Evolutionary conservation across 2,329 filamentous ascomycete species (phyloP).

Genomic region (Mariannaea elegans): DNA sequence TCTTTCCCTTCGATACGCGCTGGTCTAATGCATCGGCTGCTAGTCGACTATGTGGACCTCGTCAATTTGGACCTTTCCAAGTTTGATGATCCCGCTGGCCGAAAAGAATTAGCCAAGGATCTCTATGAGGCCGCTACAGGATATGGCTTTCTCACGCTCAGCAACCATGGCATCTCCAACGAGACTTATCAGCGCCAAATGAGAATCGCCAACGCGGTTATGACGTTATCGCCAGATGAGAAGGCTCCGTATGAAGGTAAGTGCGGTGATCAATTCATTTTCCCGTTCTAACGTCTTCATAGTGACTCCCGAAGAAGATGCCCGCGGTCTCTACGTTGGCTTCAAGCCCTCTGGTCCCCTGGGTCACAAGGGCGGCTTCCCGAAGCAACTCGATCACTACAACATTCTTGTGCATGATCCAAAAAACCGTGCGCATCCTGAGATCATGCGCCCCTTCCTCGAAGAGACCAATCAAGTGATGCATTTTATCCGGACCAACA

Average conservation of each 20-base stretch:
- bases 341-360: slow-evolving; percentile 39
- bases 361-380: slow-evolving; percentile 25
- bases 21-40: background rate
- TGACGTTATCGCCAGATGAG: slow-evolving; percentile 39
- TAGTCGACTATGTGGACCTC: slow-evolving; percentile 41
- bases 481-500: slow-evolving; percentile 39
- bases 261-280: background rate
- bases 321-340: slow-evolving; percentile 40
- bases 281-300: background rate
- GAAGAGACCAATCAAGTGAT: slow-evolving; percentile 40
- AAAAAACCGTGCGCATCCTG: slow-evolving; percentile 35
- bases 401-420: slow-evolving; percentile 33
- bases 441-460: slow-evolving; percentile 32
- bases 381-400: slow-evolving; percentile 29
- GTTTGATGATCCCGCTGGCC: slow-evolving; percentile 37
- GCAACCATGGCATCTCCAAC: slow-evolving; percentile 41
- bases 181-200: slow-evolving; percentile 39
- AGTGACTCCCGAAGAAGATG: slow-evolving; percentile 42
- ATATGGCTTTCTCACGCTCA: slow-evolving; percentile 39
- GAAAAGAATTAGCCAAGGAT: slow-evolving; percentile 39
- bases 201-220: slow-evolving; percentile 39
- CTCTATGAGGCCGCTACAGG: slow-evolving; percentile 42
- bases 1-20: background rate
- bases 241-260: slow-evolving; percentile 42
- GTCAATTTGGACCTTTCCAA: slow-evolving; percentile 40